Base-by-base conservation (phyloP, 1,284 basidiomycete species). In the Thelephora terrestris region DNA sequence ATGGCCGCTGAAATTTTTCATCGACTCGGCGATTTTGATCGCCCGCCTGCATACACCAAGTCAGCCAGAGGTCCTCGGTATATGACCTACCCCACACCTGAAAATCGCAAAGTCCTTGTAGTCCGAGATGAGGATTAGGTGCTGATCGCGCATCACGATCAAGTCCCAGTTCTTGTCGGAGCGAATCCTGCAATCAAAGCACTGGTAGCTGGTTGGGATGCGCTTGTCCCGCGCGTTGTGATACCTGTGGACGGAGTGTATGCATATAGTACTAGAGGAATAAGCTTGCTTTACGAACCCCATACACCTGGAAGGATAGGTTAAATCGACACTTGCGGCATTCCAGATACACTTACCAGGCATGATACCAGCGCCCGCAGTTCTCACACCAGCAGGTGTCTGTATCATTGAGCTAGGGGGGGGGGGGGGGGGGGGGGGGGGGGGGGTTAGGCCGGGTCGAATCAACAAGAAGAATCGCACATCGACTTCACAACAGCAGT, bases 281-380 rank as follows among this genome's bases (percentile, higher is more conserved):
- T 45, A 38, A 46, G 35, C 17, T 20, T 21, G 20, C 21, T 36
- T 5, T 40, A 51, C 62, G 47, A 61, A 83, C 79, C 86, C 85
- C 77, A 85, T 85, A 60, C 86, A 89, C 85, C 85, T 88, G 50
- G 5, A 38, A 47, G 39, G 21, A 40, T 32, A 20, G 49, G 45
- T 38, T 27, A 38, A 44, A 21, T 24, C 16, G 43, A 25, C 9
- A 32, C 29, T 14, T 32, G 9, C 14, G 29, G 9, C 9, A 32
- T 10, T 10, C 14, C 9, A 32, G 6, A 32, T 17, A 9, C 48
- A 62, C 74, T 49, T 51, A 86, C 85, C 85, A 89, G 43, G 79
- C 56, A 61, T 89, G 86, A 59, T 75, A 82, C 85, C 85, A 87
- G 48, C 68, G 72, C 16, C 67, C 68, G 60, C 86, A 88, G 16